These are phyloP conservation scores for Boletus vermiculosoides DNA, from an alignment of 768 basidiomycete species.

Conservation along the genomic window DNA sequence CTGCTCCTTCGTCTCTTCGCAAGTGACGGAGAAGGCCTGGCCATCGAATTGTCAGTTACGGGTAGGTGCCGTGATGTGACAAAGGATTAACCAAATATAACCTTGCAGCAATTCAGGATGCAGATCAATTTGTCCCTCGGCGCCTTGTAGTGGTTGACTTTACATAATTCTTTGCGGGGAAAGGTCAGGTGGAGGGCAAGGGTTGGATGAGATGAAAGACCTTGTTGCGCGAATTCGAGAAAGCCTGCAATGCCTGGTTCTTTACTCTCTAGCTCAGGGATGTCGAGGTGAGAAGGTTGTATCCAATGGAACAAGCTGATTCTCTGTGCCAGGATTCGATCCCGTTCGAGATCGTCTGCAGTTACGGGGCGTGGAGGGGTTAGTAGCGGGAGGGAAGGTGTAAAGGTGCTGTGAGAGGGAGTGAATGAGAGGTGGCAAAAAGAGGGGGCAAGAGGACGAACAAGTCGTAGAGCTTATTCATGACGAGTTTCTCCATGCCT, in stretches of 20 bases:
- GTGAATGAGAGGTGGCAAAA: slow-evolving; percentile 3
- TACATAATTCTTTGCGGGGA: slow-evolving; percentile 68
- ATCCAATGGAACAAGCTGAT: slow-evolving; percentile 93
- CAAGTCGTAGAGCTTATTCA: slow-evolving; percentile 97
- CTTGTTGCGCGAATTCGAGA: slow-evolving; percentile 86
- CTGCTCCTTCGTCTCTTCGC: slow-evolving; percentile 82
- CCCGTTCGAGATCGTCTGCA: slow-evolving; percentile 94
- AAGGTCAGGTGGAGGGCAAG: neutral
- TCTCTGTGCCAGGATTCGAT: slow-evolving; percentile 85
- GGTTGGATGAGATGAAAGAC: slow-evolving; percentile 36
- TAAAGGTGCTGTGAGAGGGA: slow-evolving; percentile 70
- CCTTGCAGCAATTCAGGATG: slow-evolving; percentile 96
- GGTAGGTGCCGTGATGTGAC: slow-evolving; percentile 9
- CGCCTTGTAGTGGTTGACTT: slow-evolving; percentile 98
- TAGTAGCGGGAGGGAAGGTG: slow-evolving; percentile 72
- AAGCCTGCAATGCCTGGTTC: slow-evolving; percentile 58
- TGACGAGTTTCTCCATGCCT: slow-evolving; percentile 99
- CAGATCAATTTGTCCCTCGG: slow-evolving; percentile 98
- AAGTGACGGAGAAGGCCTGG: slow-evolving; percentile 88
- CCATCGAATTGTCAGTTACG: neutral
- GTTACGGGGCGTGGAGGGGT: slow-evolving; percentile 76
- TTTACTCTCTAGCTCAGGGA: slow-evolving; percentile 72
- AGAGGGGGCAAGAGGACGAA: slow-evolving; percentile 42
- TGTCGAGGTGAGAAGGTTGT: slow-evolving; percentile 83
- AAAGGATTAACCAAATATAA: slow-evolving; percentile 83